Evolutionary conservation across 345 rosid species (phyloP), one percentile per base, ranked within the genome.

Genomic region (Corchorus olitorius): DNA sequence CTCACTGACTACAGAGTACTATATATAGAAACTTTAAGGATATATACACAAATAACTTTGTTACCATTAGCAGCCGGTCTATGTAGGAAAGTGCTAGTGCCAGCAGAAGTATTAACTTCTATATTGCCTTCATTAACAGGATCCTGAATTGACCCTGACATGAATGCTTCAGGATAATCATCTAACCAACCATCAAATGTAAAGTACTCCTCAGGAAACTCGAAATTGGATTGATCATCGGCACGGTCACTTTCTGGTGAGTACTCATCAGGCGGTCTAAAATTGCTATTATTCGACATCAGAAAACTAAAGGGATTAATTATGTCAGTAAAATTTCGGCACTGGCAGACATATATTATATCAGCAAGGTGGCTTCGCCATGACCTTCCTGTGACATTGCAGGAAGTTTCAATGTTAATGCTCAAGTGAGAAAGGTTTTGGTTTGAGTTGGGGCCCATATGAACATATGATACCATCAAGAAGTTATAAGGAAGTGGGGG

Each of bases 141-240:
- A 71, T 72, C 54, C n/a, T 69, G 73, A 46, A 50, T 37, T 69
- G 78, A 76, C 73, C 54, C 88, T 13, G 78, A 77, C 65, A 78
- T 65, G 35, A 74, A 66, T 41, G 83, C 73, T 3, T 83, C 70
- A 41, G 84, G 88, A 54, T 84, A 87, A 11, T 84, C 87, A 46
- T 88, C 86, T 14, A 75, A 27, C 96, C 93, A 93, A 63, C 82
- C 91, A 53, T 88, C 91, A 27, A 88, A 76, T 65, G 66, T 75
- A 11, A 84, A 73, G 65, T 84, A 85, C 15, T 89, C 95, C 1
- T 90, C 97, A 2, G 88, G 77, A 20, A 88, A 55, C 75, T 92
- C 92, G 48, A 93, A 89, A 56, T 74, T 80, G 33, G 89, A 75
- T 34, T 53, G 76, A 5, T 80, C 81, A 5, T 80, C 81, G 4